Evolutionary conservation across 75 land plant species (phyloP).

Genomic region (Cryptomeria japonica): DNA sequence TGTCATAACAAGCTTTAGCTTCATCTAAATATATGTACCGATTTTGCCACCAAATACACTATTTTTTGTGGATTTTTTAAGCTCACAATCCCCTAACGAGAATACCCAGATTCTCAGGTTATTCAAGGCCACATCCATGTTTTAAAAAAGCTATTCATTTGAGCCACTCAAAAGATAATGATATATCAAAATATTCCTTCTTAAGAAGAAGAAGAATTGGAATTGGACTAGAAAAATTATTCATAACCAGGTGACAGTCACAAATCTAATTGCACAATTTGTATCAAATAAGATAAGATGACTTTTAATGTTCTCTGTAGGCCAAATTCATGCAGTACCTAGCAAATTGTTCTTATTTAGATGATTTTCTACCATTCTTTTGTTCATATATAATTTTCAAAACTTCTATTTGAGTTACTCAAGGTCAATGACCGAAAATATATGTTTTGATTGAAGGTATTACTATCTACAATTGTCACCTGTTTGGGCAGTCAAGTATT

Average conservation of each 20-base stretch:
- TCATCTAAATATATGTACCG: no score
- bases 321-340: no score
- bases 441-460: slow-evolving; percentile 36
- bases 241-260: not conserved
- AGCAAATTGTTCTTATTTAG: no score
- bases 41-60: no score
- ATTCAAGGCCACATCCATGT: not conserved
- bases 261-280: not conserved
- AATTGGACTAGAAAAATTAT: not conserved
- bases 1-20: no score
- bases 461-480: slow-evolving; percentile 61
- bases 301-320: no score
- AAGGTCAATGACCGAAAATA: not conserved
- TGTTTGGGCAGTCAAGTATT: slow-evolving; percentile 63
- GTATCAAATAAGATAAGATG: no score
- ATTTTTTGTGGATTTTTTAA: no score
- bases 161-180: not conserved
- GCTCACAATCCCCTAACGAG: not conserved
- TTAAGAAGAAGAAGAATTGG: not conserved
- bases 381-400: no score
- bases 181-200: not conserved
- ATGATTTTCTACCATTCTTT: no score
- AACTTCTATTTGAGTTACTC: not conserved
- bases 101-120: not conserved
- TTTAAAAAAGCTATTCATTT: no score